A percentile compares a stretch with the other conserved stretches of the same genome.
Conservation (phyloP, 306 rosid genomes). For the Cucurbita argyrosperma region DNA sequence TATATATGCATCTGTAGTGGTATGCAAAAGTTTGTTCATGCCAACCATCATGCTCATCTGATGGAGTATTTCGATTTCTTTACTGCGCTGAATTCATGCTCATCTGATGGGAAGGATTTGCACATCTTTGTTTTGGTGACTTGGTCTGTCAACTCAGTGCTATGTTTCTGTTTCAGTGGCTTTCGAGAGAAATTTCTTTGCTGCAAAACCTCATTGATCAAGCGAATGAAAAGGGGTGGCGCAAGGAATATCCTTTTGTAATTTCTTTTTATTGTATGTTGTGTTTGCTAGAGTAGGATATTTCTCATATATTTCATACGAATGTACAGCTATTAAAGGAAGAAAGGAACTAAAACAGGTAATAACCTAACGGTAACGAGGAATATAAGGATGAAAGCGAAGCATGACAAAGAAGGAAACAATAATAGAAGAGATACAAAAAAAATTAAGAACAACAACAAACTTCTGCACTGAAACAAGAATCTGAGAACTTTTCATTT, state of each 20-base stretch:
- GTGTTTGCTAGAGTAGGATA: neutral
- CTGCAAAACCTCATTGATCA: slow-evolving; percentile 57
- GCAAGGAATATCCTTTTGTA: slow-evolving; percentile 79
- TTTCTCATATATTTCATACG: neutral
- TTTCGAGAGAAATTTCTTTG: slow-evolving; percentile 37
- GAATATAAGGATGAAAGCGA: neutral
- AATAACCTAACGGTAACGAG: too few species aligned
- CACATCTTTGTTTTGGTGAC: slow-evolving; percentile 7
- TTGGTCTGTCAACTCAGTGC: neutral
- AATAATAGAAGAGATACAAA: neutral
- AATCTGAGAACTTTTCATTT: too few species aligned
- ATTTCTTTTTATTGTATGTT: slow-evolving; percentile 1
- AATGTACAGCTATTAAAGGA: neutral
- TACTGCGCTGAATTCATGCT: neutral
- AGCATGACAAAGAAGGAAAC: neutral
- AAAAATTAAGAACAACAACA: neutral
- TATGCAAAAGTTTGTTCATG: neutral
- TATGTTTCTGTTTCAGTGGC: slow-evolving; percentile 45
- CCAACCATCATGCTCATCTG: neutral
- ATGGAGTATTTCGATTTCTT: neutral
- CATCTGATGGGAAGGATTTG: too few species aligned
- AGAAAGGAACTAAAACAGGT: neutral
- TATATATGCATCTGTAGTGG: neutral
- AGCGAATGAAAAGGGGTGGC: slow-evolving; percentile 88
- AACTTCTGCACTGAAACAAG: neutral